phyloP scores from a whole-genome alignment of 1,139 yeast genomes.

The Pneumocystis sp. region DNA sequence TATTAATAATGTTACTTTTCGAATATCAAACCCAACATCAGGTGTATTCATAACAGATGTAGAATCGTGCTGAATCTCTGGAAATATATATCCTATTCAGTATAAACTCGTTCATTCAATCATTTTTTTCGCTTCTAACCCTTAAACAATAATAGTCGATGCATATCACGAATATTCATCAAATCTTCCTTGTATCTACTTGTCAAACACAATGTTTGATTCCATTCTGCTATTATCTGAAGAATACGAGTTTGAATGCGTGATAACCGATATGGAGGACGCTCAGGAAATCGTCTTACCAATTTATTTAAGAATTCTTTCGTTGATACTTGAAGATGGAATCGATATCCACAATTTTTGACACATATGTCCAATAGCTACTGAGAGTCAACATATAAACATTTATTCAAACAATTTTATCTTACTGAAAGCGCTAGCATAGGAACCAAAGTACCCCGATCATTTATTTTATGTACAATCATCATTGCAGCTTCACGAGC shows the following conservation, averaged over 20 bases:
- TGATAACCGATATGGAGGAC: conserved; percentile 77
- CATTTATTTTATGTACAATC: conserved; percentile 72
- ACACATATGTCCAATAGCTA: conserved; percentile 69
- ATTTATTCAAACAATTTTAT: neutral
- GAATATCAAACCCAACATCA: conserved; percentile 33
- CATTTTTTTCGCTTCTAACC: conserved; percentile 26
- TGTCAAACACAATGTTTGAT: conserved; percentile 83
- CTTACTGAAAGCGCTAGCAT: conserved; percentile 35
- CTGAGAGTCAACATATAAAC: conserved; percentile 16
- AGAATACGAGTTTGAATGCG: conserved; percentile 71
- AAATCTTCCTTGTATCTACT: conserved; percentile 82
- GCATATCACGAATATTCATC: conserved; percentile 91
- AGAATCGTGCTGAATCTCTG: conserved; percentile 79
- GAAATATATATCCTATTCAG: conserved; percentile 50
- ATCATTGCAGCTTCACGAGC: conserved; percentile 90
- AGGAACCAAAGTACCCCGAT: conserved; percentile 67
- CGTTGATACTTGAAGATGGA: conserved; percentile 85
- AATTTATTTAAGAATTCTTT: conserved; percentile 88
- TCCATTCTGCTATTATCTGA: conserved; percentile 94
- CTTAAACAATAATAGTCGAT: conserved; percentile 69
- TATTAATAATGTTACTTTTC: neutral
- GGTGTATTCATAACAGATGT: conserved; percentile 89
- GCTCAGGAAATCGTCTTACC: conserved; percentile 85
- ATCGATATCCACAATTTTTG: conserved; percentile 94
- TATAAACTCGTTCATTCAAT: conserved; percentile 16